Conservation (phyloP, 768 basidiomycete genomes). For the Suillus subluteus region DNA sequence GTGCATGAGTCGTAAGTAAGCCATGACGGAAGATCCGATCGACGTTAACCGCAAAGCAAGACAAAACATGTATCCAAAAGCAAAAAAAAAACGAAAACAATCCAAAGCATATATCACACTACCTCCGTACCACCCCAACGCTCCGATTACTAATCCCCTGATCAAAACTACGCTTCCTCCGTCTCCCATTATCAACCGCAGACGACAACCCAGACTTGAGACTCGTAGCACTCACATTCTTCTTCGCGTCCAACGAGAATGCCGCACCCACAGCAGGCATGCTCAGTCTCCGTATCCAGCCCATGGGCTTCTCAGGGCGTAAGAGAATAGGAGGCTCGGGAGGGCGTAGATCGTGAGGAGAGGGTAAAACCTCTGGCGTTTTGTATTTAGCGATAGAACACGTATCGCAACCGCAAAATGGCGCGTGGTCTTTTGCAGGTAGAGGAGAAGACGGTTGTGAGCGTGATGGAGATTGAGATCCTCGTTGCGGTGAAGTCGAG, state of each 20-base stretch:
- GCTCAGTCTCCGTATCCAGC: constrained; percentile 79
- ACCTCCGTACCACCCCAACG: constrained; percentile 52
- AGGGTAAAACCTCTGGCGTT: constrained; percentile 27
- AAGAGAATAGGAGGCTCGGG: constrained; percentile 47
- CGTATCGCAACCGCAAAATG: constrained; percentile 67
- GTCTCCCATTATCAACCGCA: constrained; percentile 53
- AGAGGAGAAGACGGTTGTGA: constrained; percentile 29
- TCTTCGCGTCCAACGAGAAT: constrained; percentile 62
- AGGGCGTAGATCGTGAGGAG: constrained; percentile 41
- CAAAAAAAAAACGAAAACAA: not conserved
- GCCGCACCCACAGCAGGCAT: constrained; percentile 71
- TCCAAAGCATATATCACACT: constrained; percentile 20
- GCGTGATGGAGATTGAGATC: constrained; percentile 33
- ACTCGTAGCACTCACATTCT: constrained; percentile 49
- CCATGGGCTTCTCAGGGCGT: constrained; percentile 61
- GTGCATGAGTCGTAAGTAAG: not conserved
- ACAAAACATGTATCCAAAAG: not conserved
- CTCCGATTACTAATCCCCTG: constrained; percentile 52
- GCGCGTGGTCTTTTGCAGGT: constrained; percentile 49
- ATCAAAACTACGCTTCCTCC: constrained; percentile 39
- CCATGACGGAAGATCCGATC: not conserved
- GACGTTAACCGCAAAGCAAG: not conserved
- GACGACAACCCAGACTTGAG: constrained; percentile 35
- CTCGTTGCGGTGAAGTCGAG: constrained; percentile 18
- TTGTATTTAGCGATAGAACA: constrained; percentile 66